phyloP scores from a whole-genome alignment of 2,329 filamentous ascomycete genomes.

The Endoconidiophora laricicola region DNA sequence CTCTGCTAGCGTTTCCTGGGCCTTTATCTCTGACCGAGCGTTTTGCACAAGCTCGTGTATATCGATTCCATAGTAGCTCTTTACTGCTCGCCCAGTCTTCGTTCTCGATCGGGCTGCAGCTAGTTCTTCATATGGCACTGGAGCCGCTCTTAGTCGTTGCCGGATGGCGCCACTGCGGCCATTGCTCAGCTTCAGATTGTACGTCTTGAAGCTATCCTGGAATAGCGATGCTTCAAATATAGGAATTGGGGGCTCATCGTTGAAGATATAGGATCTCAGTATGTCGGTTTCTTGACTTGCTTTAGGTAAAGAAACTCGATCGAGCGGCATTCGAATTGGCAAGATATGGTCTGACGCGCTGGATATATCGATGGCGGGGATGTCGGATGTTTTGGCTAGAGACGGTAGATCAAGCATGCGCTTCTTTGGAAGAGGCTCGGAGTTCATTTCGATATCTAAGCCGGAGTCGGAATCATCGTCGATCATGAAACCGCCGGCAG shows the following conservation, averaged over 20 bases:
- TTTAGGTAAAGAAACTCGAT: neutral
- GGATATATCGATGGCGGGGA: neutral
- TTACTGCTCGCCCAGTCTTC: constrained; percentile 50
- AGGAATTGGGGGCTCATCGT: neutral
- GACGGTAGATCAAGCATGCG: constrained; percentile 8
- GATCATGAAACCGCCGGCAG: constrained; percentile 13
- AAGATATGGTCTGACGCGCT: neutral
- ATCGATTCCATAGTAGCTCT: constrained; percentile 80
- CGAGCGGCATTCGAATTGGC: neutral
- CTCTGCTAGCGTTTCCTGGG: constrained; percentile 7
- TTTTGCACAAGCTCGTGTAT: constrained; percentile 70
- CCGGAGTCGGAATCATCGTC: constrained; percentile 12
- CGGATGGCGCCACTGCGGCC: constrained; percentile 41
- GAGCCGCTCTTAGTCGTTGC: constrained; percentile 30
- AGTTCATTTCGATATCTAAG: constrained; percentile 2
- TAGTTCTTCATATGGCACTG: constrained; percentile 46
- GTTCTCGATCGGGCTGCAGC: constrained; percentile 50
- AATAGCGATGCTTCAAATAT: constrained; percentile 11
- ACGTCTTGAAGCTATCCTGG: constrained; percentile 18
- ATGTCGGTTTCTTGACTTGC: neutral
- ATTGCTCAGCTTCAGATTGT: constrained; percentile 35
- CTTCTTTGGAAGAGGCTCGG: constrained; percentile 6
- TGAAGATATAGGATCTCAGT: neutral
- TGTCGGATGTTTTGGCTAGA: neutral
- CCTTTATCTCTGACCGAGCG: constrained; percentile 41